Percentiles rank a stretch among this genome's conserved stretches.
phyloP scores from a whole-genome alignment of 805 yeast species.

The Ogataea pignaliae region DNA sequence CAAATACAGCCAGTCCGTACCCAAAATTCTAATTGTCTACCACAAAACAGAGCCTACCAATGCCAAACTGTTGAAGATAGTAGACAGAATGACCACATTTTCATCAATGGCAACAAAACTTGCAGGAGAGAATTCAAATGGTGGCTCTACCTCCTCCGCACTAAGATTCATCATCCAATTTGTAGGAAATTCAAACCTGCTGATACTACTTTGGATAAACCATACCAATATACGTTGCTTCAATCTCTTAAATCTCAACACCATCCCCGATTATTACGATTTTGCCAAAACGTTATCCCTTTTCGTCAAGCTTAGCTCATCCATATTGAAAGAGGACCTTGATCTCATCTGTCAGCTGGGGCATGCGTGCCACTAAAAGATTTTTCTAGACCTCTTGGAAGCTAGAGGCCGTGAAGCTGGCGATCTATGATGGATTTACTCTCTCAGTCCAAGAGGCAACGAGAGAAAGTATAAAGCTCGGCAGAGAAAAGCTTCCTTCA shows the following conservation, averaged over 20 bases:
- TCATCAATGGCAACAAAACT: no score
- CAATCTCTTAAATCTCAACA: slow-evolving; percentile 2
- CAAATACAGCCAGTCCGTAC: no score
- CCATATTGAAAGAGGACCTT: background rate
- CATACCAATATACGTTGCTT: slow-evolving; percentile 13
- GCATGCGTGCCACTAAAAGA: slow-evolving; percentile 7
- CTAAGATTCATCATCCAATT: slow-evolving; percentile 7
- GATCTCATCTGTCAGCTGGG: background rate
- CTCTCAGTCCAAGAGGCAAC: no score
- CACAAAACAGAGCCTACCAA: no score
- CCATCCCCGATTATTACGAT: background rate
- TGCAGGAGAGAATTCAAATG: no score
- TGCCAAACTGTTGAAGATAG: no score
- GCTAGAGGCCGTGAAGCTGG: background rate
- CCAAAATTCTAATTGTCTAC: no score
- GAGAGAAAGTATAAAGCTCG: background rate
- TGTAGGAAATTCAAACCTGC: slow-evolving; percentile 6
- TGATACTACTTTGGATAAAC: slow-evolving; percentile 16
- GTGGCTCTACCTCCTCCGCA: background rate
- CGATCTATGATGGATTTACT: background rate
- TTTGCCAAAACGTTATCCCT: slow-evolving; percentile 11
- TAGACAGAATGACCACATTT: no score
- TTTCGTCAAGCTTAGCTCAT: slow-evolving; percentile 2
- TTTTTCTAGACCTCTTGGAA: slow-evolving; percentile 16
- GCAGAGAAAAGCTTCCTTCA: background rate